phyloP scores from a whole-genome alignment of 306 rosid genomes.

The Aeschynomene evenia region DNA sequence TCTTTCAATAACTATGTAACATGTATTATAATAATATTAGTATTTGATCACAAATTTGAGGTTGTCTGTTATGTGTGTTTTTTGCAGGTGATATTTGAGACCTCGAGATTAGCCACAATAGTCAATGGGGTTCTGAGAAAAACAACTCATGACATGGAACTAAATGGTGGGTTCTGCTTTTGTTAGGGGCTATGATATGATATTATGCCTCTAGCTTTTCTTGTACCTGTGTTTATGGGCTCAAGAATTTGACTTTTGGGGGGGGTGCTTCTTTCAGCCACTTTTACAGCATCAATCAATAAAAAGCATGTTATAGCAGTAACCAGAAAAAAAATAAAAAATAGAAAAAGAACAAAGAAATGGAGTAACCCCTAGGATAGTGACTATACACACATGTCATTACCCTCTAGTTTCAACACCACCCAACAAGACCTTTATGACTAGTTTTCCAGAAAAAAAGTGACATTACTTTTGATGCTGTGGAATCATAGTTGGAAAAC shows the following conservation, averaged over 20 bases:
- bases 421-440: slow-evolving; percentile 23
- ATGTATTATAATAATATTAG: background rate
- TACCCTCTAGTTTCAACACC: slow-evolving; percentile 28
- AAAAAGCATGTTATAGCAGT: slow-evolving; percentile 1
- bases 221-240: slow-evolving; percentile 55
- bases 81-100: slow-evolving; percentile 90
- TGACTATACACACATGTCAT: slow-evolving; percentile 30
- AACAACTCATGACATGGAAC: slow-evolving; percentile 89
- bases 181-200: background rate
- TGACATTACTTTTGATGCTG: slow-evolving; percentile 16
- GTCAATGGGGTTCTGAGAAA: slow-evolving; percentile 97
- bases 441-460: background rate
- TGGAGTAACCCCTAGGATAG: slow-evolving; percentile 21
- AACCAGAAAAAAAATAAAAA: background rate
- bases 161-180: slow-evolving; percentile 68
- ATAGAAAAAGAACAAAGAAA: background rate
- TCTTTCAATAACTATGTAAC: background rate
- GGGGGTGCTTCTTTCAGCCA: slow-evolving; percentile 32
- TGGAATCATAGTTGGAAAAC: background rate
- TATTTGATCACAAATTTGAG: slow-evolving; percentile 4
- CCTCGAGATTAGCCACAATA: slow-evolving; percentile 96
- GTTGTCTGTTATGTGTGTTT: background rate
- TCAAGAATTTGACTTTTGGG: slow-evolving; percentile 50
- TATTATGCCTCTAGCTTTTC: slow-evolving; percentile 24
- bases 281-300: slow-evolving; percentile 33